Evolutionary conservation across 2,329 filamentous ascomycete species (phyloP), one percentile per base, ranked within the genome.

Genomic region (Xylaria sp.): DNA sequence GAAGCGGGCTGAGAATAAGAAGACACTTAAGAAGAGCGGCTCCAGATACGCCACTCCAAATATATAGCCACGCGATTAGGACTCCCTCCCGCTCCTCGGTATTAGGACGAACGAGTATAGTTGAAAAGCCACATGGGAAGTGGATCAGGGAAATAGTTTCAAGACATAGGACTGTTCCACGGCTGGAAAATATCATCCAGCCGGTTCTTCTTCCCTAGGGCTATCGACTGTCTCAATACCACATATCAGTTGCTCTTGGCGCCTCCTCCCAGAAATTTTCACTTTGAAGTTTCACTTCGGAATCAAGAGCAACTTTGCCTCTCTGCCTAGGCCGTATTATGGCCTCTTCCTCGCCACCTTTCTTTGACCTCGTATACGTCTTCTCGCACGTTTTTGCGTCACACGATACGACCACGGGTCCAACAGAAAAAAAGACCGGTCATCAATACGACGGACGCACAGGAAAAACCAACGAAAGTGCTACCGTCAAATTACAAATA

Each of bases 1-100:
- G 12, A 72, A 72, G 62, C 58, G 63, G 47, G 7, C 24, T 6
- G 36, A 17, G 9, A 45, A 53, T 8, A 27, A 24, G 11, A 1
- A 21, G 12, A 5, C 19, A 3, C 3, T 17, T 27, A 36, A 24
- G 12, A 53, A 32, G 42, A 17, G 17, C 11, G 39, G n/a, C 8
- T 2, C 8, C 2, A 6, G 12, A 39, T 14, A 39, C 12, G 36
- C 36, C 36, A 4, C 2, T 14, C 36, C 7, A 14, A 42, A 47
- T 2, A 8, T 1, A 6, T 47, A 8, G 17, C 17, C 17, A 17
- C 8, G 17, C 42, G 8, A 17, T 47, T 19, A 19, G 6, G 4
- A 19, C 42, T 1, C 17, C n/a, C 42, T 47, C n/a, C 8, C n/a
- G 42, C 17, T 19, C 5, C 42, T 47, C 42, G 24, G 24, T 27